These are phyloP conservation scores for Chlamydomonas reinhardtii DNA, from an alignment of 163 green algal species.

Conservation along the genomic window DNA sequence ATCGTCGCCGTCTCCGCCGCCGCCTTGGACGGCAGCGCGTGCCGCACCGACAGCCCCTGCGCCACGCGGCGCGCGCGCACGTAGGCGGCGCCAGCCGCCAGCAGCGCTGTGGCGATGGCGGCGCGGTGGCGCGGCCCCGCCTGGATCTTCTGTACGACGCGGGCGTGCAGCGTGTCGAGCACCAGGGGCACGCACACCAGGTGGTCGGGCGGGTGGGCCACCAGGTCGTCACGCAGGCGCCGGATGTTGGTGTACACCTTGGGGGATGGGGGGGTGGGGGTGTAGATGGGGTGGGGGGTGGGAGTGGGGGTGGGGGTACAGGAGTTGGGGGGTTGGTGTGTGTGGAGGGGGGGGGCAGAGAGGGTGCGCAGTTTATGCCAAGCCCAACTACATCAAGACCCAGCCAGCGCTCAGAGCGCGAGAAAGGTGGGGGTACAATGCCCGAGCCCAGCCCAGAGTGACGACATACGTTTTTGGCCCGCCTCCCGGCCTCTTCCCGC, in stretches of 20 bases:
- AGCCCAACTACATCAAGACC: too few species aligned
- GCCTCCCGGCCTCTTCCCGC: too few species aligned
- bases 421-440: too few species aligned
- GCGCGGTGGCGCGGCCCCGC: conserved; percentile 62
- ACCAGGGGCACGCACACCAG: conserved; percentile 95
- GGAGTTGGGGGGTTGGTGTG: too few species aligned
- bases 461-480: too few species aligned
- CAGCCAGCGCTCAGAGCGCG: too few species aligned
- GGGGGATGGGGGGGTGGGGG: background rate
- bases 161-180: conserved; percentile 88
- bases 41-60: conserved; percentile 70
- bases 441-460: too few species aligned
- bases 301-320: too few species aligned
- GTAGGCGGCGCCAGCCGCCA: conserved; percentile 72
- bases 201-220: conserved; percentile 76
- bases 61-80: conserved; percentile 55
- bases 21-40: conserved; percentile 53
- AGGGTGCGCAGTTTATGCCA: too few species aligned
- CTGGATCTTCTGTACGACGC: conserved; percentile 62
- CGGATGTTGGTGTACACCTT: conserved; percentile 87
- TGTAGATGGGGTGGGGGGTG: background rate
- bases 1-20: background rate
- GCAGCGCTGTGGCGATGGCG: conserved; percentile 73
- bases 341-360: too few species aligned
- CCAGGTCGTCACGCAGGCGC: conserved; percentile 86